Conservation (phyloP, 1,284 basidiomycete genomes). For the Sphagnurus paluster region DNA sequence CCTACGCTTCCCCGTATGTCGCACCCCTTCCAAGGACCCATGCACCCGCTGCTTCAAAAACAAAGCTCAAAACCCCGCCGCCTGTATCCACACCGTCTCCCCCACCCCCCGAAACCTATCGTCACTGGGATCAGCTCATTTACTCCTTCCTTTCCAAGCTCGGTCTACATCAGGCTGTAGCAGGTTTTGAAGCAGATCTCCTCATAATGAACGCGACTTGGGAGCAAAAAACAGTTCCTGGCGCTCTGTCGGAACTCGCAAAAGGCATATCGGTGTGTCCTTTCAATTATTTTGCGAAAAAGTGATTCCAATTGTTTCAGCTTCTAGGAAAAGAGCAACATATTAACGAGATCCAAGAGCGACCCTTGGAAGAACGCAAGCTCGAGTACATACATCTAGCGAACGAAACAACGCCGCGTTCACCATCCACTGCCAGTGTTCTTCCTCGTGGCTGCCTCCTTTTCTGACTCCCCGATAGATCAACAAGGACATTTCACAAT, state of each 20-base stretch:
- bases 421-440: constrained; percentile 56
- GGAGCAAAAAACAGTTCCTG: constrained; percentile 56
- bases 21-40: no score
- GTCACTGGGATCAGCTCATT: constrained; percentile 64
- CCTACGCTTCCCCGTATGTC: no score
- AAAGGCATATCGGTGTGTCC: constrained; percentile 52
- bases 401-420: constrained; percentile 43
- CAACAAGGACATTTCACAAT: constrained; percentile 66
- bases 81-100: constrained; percentile 34
- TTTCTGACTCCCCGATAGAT: constrained; percentile 40
- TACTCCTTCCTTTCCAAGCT: constrained; percentile 53
- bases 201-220: constrained; percentile 65
- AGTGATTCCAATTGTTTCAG: background rate
- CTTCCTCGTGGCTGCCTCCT: background rate
- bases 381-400: constrained; percentile 55
- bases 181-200: constrained; percentile 70
- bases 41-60: no score
- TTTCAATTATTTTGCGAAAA: background rate
- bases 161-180: constrained; percentile 59
- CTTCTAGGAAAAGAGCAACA: background rate
- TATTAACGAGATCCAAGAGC: constrained; percentile 18
- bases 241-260: constrained; percentile 53
- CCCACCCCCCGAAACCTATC: constrained; percentile 42
- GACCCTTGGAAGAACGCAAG: constrained; percentile 61
- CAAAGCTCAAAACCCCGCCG: no score